Base-by-base conservation (phyloP, 1,139 yeast genomes). In the Yamadazyma songkhlaensis region DNA sequence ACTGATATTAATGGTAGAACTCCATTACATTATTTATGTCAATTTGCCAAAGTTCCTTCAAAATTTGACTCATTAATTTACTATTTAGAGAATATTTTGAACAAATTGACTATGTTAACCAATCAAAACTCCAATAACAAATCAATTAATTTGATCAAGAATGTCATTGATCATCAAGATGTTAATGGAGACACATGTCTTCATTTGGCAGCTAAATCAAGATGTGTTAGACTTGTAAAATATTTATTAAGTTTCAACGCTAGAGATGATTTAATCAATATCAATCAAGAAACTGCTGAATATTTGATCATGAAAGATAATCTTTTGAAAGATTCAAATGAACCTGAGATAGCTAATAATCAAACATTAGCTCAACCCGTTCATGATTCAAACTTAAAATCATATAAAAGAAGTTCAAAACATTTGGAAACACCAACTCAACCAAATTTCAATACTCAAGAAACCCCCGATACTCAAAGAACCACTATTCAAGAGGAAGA, bases 1-100 rank as follows among this genome's bases (percentile, higher is more conserved):
- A 85, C 92, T 3, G 94, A 84, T 58, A 70, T 72, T 23, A 79
- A 78, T 51, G 86, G 87, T 11, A 66, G 90, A 45, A 78, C 88
- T 1, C 90, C 90, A 2, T 57, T 84, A 40, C 94, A 84, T 59
- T 83, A 84, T 50, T 58, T 84, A 37, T 77, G 84, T 52, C 89
- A 82, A 49, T 66, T 79, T 49, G 62, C 79, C 26, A 74, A 79
- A 29, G 72, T 72, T 24, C 62, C 67, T 40, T 64, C 81, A 3
- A 53, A 83, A 67, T 57, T 59, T 35, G 73, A 67, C 20, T 67
- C 74, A 34, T 62, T 70, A 36, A 49, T 60, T 32, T 69, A 69
- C 41, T 72, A 72, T 43, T 48, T 70, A 39, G 61, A 60, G 31
- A 53, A 59, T 5, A 61, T 76, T 14, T 60, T 60, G 40, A 69